Base-by-base conservation (phyloP, 495 filamentous ascomycete species). In the Lasiosphaeris hirsuta region DNA sequence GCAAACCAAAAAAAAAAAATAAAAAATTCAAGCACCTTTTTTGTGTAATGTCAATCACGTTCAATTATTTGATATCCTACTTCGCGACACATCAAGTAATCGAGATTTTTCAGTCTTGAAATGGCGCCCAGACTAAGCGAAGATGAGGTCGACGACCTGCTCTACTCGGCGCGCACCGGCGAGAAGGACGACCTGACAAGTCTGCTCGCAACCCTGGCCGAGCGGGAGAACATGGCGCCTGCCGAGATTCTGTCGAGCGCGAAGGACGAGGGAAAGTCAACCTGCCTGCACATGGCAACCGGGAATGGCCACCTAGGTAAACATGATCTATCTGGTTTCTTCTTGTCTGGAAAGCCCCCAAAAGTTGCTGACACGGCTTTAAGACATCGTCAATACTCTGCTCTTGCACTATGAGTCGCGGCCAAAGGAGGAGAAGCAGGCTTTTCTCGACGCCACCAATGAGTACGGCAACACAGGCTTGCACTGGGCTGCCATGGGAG, bases 401-500 rank as follows among this genome's bases (percentile, higher is more conserved):
- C 63, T 80, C 14, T 65, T 64, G 10, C 60, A 73, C 49, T 74
- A 77, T 39, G 57, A 72, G 51, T 63, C 56, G 19, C 51, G 51
- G 10, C 51, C 62, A 6, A 65, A 64, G 36, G 50, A 64, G 15
- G 60, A 69, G 56, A 74, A 72, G 45, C 67, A 69, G 36, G 60
- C 73, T 0, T 78, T 86, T 36, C 56, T 96, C 10, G 86, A 94
- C 72, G 55, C 80, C 69, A 72, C 80, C 66, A 97, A 97, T 60
- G 69, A 81, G 56, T 84, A 86, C 23, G 92, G 90, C 30, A 96
- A 96, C 74, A 96, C 93, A 10, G 79, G 90, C 1, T 72, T 97
- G 51, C 92, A 97, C 75, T 97, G 90, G 90, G 93, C 92, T 0
- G 86, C 90, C 1, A 75, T 96, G 56, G 93, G 94, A 59, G 92